Conservation (phyloP, 371 early-diverging fungal species). For the Actinomortierella wolfii region DNA sequence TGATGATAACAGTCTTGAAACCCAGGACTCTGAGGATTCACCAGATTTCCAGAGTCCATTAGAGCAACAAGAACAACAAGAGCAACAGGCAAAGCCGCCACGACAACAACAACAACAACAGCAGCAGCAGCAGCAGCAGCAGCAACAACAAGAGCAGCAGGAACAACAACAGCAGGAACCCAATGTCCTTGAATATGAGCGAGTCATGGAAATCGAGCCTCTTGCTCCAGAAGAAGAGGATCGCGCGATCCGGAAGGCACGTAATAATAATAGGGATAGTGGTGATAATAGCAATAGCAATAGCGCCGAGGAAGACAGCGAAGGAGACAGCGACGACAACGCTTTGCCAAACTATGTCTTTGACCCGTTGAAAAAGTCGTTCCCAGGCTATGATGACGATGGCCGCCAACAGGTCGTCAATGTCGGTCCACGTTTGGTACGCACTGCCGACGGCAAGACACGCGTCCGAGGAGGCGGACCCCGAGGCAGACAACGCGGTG, state of each 20-base stretch:
- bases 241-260: no score
- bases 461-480: slow-evolving; percentile 22
- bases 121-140: neutral
- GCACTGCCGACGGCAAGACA: slow-evolving; percentile 28
- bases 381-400: slow-evolving; percentile 26
- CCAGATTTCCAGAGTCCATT: no score
- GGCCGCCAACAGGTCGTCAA: slow-evolving; percentile 40
- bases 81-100: no score
- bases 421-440: slow-evolving; percentile 25
- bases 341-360: slow-evolving; percentile 10
- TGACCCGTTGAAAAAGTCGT: slow-evolving; percentile 24
- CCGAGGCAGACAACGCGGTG: slow-evolving; percentile 35
- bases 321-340: neutral
- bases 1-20: neutral
- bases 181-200: no score
- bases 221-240: no score
- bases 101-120: no score
- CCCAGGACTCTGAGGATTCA: no score
- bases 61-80: no score
- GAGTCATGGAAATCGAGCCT: no score
- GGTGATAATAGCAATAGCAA: neutral
- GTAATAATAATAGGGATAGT: no score
- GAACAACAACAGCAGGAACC: neutral
- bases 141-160: neutral
- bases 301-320: neutral